These are phyloP conservation scores for Barbarea vulgaris DNA, from an alignment of 345 rosid genomes.

Conservation along the genomic window DNA sequence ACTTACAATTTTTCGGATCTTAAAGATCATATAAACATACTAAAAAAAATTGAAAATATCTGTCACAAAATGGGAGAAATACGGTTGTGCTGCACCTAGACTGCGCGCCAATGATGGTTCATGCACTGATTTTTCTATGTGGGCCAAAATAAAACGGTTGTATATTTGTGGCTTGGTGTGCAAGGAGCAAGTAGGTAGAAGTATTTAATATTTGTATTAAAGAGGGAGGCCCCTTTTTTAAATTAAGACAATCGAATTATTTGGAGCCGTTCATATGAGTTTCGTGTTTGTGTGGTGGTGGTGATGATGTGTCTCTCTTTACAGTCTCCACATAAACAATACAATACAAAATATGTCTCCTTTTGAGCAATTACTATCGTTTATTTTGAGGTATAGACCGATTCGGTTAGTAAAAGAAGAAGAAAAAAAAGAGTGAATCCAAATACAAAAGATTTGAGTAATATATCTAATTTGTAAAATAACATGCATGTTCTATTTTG, in stretches of 20 bases:
- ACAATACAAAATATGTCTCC: conserved; percentile 28
- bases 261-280: conserved; percentile 43
- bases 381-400: neutral
- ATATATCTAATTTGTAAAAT: neutral
- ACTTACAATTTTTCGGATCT: neutral
- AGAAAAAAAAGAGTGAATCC: neutral
- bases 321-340: neutral
- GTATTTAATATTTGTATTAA: conserved; percentile 29
- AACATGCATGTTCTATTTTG: neutral
- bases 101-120: neutral
- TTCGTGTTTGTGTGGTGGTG: conserved; percentile 37
- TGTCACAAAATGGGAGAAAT: neutral
- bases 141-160: conserved; percentile 27
- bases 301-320: conserved; percentile 35
- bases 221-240: conserved; percentile 16
- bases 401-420: neutral
- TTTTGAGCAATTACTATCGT: neutral
- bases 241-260: conserved; percentile 29
- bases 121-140: neutral
- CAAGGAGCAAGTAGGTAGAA: conserved; percentile 33
- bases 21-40: neutral
- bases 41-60: neutral
- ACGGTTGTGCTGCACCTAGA: conserved; percentile 5
- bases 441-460: neutral
- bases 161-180: conserved; percentile 34